phyloP scores from a whole-genome alignment of 306 rosid species.

The Echinosophora koreensis region DNA sequence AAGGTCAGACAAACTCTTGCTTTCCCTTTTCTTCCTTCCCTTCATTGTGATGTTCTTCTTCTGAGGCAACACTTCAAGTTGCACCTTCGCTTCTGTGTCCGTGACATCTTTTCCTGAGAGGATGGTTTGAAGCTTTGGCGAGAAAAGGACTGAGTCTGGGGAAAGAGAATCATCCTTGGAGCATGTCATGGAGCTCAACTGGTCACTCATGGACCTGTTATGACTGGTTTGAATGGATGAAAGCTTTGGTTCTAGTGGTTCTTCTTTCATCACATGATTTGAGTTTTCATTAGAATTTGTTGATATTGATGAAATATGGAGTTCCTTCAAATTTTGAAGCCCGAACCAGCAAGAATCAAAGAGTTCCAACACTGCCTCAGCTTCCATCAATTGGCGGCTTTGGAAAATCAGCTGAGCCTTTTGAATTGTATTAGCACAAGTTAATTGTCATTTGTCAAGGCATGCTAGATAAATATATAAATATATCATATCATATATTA shows the following conservation, averaged over 20 bases:
- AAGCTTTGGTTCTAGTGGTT: slow-evolving; percentile 47
- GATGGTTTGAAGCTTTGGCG: slow-evolving; percentile 60
- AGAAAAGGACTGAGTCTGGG: slow-evolving; percentile 57
- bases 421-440: slow-evolving; percentile 33
- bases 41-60: slow-evolving; percentile 36
- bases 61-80: slow-evolving; percentile 39
- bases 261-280: slow-evolving; percentile 41
- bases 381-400: slow-evolving; percentile 66
- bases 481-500: slow-evolving; percentile 2
- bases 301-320: slow-evolving; percentile 33
- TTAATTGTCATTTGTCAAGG: slow-evolving; percentile 9
- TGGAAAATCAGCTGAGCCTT: slow-evolving; percentile 31
- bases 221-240: slow-evolving; percentile 45
- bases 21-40: slow-evolving; percentile 52
- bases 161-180: slow-evolving; percentile 53
- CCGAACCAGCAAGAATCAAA: slow-evolving; percentile 79
- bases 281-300: slow-evolving; percentile 48
- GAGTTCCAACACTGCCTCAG: slow-evolving; percentile 61
- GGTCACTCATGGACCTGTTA: slow-evolving; percentile 77
- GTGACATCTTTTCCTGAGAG: slow-evolving; percentile 61
- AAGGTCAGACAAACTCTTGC: slow-evolving; percentile 86
- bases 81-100: slow-evolving; percentile 41
- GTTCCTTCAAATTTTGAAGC: slow-evolving; percentile 46
- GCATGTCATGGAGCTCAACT: slow-evolving; percentile 59
- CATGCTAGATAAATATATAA: slow-evolving; percentile 36